Evolutionary conservation across 139 green algal species (phyloP).

Genomic region (Auxenochlorella protothecoides): DNA sequence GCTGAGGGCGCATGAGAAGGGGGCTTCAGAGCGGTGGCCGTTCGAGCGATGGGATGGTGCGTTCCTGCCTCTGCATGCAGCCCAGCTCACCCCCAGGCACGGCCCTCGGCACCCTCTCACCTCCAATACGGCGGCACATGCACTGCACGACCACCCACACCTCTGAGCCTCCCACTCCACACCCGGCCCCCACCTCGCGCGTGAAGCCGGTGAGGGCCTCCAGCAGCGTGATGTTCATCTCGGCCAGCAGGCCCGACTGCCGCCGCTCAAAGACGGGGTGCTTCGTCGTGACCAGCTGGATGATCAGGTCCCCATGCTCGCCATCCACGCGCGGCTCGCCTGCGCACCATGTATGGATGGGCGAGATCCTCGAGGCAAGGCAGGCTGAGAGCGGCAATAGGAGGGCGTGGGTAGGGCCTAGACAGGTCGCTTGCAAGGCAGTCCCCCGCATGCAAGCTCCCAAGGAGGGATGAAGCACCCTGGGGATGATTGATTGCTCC

Average conservation of each 20-base stretch:
- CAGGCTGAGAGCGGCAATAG: too few relatives aligned
- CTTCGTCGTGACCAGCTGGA: slow-evolving; percentile 29
- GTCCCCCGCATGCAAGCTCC: too few relatives aligned
- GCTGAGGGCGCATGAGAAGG: slow-evolving; percentile 11
- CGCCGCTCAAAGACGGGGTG: slow-evolving; percentile 50
- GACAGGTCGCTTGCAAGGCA: too few relatives aligned
- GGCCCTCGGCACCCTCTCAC: background rate
- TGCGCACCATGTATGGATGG: slow-evolving; percentile 21
- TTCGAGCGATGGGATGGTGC: background rate
- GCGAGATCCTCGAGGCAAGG: too few relatives aligned
- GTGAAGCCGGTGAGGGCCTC: slow-evolving; percentile 84
- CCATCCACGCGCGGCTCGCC: slow-evolving; percentile 88
- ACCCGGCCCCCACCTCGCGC: slow-evolving; percentile 19
- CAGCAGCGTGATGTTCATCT: slow-evolving; percentile 65
- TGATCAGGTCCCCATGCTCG: slow-evolving; percentile 85
- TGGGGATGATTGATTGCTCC: background rate
- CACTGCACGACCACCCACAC: background rate
- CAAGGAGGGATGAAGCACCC: too few relatives aligned
- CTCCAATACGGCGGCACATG: background rate
- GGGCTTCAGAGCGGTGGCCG: background rate
- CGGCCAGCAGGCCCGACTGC: slow-evolving; percentile 53
- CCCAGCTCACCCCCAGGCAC: background rate
- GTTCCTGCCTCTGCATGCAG: background rate
- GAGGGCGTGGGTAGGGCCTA: too few relatives aligned
- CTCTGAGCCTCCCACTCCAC: background rate